A percentile compares a stretch with the other conserved stretches of the same genome.
Evolutionary conservation across 192 early-diverging fungal genomes (phyloP).

Genomic region (Entomortierella lignicola): DNA sequence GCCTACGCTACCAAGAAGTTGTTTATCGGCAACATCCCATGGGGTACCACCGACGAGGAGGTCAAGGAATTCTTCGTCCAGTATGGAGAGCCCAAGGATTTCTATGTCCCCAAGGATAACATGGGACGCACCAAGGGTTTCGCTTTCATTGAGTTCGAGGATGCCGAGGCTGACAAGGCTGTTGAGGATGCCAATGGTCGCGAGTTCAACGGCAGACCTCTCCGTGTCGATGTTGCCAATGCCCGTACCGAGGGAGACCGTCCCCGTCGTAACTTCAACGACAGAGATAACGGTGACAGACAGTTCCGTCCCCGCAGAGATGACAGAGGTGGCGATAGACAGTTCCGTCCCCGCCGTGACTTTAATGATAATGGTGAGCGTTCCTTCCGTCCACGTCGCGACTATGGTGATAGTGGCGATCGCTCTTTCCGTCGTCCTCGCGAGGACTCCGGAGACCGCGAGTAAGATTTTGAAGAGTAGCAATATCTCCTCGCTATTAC

Average conservation of each 20-base stretch:
- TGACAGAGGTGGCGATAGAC: constrained; percentile 3
- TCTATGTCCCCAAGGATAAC: constrained; percentile 40
- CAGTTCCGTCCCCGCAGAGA: constrained; percentile 33
- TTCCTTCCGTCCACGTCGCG: constrained; percentile 13
- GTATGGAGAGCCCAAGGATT: constrained; percentile 27
- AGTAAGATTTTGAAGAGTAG: constrained; percentile 27
- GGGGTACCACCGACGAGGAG: constrained; percentile 50
- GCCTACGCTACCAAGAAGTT: constrained; percentile 53
- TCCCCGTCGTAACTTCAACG: constrained; percentile 39
- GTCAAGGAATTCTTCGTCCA: constrained; percentile 29
- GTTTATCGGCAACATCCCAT: constrained; percentile 49
- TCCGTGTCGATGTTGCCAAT: constrained; percentile 31
- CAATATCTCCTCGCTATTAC: not conserved
- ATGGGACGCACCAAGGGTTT: constrained; percentile 46
- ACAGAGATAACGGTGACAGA: not conserved
- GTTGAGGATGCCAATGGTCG: constrained; percentile 31
- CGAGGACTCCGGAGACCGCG: constrained; percentile 10
- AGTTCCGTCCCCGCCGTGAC: constrained; percentile 38
- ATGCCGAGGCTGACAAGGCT: constrained; percentile 21
- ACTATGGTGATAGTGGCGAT: constrained; percentile 9
- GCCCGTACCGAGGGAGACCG: constrained; percentile 28
- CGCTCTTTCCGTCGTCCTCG: constrained; percentile 27
- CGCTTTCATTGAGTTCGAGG: constrained; percentile 45
- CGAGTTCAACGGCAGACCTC: constrained; percentile 43
- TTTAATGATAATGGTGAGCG: constrained; percentile 5